Percentiles rank a stretch among this genome's conserved stretches.
phyloP scores from a whole-genome alignment of 75 land plant genomes.

The Pinus albicaulis region DNA sequence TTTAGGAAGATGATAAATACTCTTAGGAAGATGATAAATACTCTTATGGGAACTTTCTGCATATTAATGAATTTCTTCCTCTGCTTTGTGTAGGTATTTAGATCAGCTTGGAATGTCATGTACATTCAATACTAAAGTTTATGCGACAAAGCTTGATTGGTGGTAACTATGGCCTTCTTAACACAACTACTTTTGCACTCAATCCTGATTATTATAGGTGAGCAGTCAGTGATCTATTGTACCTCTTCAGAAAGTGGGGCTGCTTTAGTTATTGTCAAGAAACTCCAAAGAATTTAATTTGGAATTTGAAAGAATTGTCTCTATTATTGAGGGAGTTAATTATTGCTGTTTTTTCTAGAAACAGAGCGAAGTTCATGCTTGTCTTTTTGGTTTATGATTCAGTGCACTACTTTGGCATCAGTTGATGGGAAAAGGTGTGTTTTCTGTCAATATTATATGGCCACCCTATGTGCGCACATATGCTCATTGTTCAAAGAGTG shows the following conservation, averaged over 20 bases:
- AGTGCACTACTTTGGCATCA: conserved; percentile 94
- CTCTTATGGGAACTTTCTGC: not conserved
- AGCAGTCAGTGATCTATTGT: too few species aligned
- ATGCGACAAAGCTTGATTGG: conserved; percentile 7
- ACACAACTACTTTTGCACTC: conserved; percentile 36
- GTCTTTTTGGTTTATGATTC: conserved; percentile 4
- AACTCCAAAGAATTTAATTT: too few species aligned
- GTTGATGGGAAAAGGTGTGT: conserved; percentile 74
- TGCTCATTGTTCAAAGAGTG: conserved; percentile 5
- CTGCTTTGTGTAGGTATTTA: conserved; percentile 58
- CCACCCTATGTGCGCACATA: conserved; percentile 50
- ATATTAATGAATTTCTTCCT: not conserved
- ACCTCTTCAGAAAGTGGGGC: too few species aligned
- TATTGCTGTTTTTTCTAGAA: too few species aligned
- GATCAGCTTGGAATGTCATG: conserved; percentile 87
- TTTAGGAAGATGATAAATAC: not conserved
- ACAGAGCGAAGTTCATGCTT: not conserved
- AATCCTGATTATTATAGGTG: too few species aligned
- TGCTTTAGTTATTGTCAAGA: too few species aligned
- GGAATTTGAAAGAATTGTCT: too few species aligned
- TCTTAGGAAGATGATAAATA: too few species aligned
- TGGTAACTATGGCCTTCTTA: conserved; percentile 78
- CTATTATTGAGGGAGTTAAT: too few species aligned
- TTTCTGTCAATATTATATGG: conserved; percentile 49
- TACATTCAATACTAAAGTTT: conserved; percentile 54